Percentiles rank a stretch among this genome's conserved stretches.
Evolutionary conservation across 75 land plant species (phyloP).

Genomic region (Larix kaempferi): DNA sequence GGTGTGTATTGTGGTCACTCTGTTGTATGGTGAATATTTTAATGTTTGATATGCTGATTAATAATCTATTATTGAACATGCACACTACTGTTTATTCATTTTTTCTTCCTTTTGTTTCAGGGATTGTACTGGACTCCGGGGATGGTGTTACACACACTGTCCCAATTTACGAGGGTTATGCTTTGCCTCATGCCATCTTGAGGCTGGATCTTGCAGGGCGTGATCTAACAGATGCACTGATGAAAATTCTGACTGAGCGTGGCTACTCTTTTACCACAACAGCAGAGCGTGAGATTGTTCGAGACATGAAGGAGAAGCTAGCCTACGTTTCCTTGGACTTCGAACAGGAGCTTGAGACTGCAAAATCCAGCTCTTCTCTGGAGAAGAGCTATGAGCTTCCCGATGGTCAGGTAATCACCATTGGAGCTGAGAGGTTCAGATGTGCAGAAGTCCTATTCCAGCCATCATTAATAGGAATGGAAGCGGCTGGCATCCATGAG

Average conservation of each 20-base stretch:
- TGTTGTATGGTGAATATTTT: not conserved
- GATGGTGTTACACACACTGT: conserved; percentile 51
- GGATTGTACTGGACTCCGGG: conserved; percentile 38
- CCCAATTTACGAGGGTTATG: conserved; percentile 36
- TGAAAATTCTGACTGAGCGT: conserved; percentile 42
- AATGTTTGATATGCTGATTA: no score
- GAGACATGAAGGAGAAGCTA: conserved; percentile 37
- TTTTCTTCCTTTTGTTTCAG: conserved; percentile 3
- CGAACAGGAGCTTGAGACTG: conserved; percentile 47
- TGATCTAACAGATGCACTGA: conserved; percentile 43
- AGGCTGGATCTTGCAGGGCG: conserved; percentile 43
- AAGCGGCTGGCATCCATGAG: conserved; percentile 24
- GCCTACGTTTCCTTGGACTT: conserved; percentile 46
- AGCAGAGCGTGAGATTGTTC: conserved; percentile 40
- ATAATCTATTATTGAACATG: no score
- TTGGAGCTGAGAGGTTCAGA: conserved; percentile 41
- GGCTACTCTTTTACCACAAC: conserved; percentile 48
- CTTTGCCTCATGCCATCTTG: conserved; percentile 28
- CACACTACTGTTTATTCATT: no score
- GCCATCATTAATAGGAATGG: conserved; percentile 40
- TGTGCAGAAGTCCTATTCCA: conserved; percentile 41
- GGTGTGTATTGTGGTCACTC: conserved; percentile 29
- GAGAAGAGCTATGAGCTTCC: conserved; percentile 40
- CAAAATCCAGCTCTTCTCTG: conserved; percentile 27
- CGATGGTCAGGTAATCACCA: conserved; percentile 42